Evolutionary conservation across 78 protist genomes (phyloP).

Genomic region (Dictyostelium discoideum): dicty_2.7 NC_007089.4:6203501-6204000

Average conservation of each 20-base stretch:
- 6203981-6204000: neutral
- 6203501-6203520: too few species aligned
- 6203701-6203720: conserved; percentile 52
- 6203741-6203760: conserved; percentile 90
- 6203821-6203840: conserved; percentile 71
- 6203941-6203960: conserved; percentile 49
- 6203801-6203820: conserved; percentile 51
- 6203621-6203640: too few species aligned
- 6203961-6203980: conserved; percentile 17
- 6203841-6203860: neutral
- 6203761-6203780: conserved; percentile 71
- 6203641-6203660: too few species aligned
- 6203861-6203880: too few species aligned
- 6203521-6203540: too few species aligned
- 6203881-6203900: neutral
- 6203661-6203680: conserved; percentile 79
- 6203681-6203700: conserved; percentile 65
- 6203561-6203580: too few species aligned
- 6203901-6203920: conserved; percentile 46
- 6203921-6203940: conserved; percentile 71
- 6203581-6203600: too few species aligned
- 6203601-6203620: too few species aligned
- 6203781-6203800: conserved; percentile 81
- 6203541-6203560: too few species aligned
- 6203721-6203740: conserved; percentile 84